These are phyloP conservation scores for Climacium dendroides DNA, from an alignment of 225 moss, liverwort and hornwort genomes.

Conservation along the genomic window DNA sequence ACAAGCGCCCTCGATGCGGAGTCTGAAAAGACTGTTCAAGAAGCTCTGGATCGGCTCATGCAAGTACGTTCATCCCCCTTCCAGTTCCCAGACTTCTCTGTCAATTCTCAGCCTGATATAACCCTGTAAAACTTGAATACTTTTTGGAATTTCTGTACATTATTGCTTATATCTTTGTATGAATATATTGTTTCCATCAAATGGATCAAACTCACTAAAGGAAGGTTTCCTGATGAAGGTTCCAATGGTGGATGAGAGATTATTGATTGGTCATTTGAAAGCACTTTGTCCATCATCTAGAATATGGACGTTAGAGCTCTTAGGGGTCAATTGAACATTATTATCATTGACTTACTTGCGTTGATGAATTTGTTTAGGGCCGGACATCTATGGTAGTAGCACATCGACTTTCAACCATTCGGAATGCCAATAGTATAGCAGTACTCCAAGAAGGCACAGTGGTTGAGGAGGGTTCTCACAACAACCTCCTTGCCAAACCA, in stretches of 20 bases:
- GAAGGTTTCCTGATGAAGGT: background rate
- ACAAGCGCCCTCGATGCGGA: slow-evolving; percentile 26
- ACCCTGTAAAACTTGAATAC: background rate
- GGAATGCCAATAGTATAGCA: slow-evolving; percentile 33
- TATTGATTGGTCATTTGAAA: background rate
- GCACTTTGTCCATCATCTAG: no score
- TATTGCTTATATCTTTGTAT: no score
- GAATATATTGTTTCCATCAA: background rate
- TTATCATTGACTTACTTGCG: background rate
- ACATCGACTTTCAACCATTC: slow-evolving; percentile 52
- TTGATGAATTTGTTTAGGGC: background rate
- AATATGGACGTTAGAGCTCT: background rate
- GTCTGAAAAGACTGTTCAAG: slow-evolving; percentile 25
- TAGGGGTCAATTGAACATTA: background rate
- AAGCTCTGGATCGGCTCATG: slow-evolving; percentile 27
- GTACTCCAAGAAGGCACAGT: slow-evolving; percentile 31
- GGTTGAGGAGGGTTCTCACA: slow-evolving; percentile 33
- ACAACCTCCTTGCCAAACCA: background rate
- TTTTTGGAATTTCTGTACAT: background rate
- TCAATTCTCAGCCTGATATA: background rate
- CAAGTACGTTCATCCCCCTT: background rate
- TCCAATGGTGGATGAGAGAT: background rate
- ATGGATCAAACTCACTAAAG: background rate
- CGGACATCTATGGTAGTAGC: slow-evolving; percentile 48
- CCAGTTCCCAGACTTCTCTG: background rate